A percentile compares a stretch with the other conserved stretches of the same genome.
Conservation (phyloP, 108 stramenopile species). For the Conticribra guillardii region DNA sequence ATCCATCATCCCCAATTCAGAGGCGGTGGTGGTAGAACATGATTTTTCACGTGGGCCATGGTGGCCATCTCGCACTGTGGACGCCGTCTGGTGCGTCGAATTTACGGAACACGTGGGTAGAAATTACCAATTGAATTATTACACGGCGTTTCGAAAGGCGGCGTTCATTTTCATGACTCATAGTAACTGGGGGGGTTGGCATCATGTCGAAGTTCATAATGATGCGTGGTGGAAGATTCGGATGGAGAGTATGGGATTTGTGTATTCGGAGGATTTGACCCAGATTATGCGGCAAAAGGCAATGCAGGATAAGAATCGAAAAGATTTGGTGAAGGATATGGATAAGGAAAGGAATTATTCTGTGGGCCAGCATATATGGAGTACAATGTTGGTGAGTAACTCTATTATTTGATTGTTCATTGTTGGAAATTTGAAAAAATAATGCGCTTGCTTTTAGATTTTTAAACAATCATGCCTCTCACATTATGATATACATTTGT, state of each 20-base stretch:
- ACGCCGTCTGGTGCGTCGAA: constrained; percentile 83
- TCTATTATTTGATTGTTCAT: background rate
- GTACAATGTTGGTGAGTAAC: constrained; percentile 8
- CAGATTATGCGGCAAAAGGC: constrained; percentile 38
- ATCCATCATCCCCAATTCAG: constrained; percentile 56
- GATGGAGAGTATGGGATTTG: constrained; percentile 65
- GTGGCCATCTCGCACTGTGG: constrained; percentile 63
- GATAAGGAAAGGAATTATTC: background rate
- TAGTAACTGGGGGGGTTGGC: constrained; percentile 70
- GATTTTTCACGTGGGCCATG: constrained; percentile 82
- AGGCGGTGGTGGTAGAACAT: constrained; percentile 49
- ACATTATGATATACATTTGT: background rate
- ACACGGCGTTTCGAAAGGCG: constrained; percentile 72
- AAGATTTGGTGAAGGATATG: constrained; percentile 23
- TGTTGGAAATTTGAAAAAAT: background rate
- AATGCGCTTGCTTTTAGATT: too few species aligned
- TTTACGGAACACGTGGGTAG: constrained; percentile 65
- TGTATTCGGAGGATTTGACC: constrained; percentile 50
- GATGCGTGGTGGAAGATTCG: constrained; percentile 76
- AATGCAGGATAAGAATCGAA: constrained; percentile 18
- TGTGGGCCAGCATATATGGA: constrained; percentile 56
- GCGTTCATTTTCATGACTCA: constrained; percentile 78
- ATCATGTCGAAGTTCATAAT: constrained; percentile 61
- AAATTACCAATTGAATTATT: constrained; percentile 74
- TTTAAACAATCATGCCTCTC: background rate